Evolutionary conservation across 495 filamentous ascomycete species (phyloP), one percentile per base, ranked within the genome.

Genomic region (Ramalina intermedia): DNA sequence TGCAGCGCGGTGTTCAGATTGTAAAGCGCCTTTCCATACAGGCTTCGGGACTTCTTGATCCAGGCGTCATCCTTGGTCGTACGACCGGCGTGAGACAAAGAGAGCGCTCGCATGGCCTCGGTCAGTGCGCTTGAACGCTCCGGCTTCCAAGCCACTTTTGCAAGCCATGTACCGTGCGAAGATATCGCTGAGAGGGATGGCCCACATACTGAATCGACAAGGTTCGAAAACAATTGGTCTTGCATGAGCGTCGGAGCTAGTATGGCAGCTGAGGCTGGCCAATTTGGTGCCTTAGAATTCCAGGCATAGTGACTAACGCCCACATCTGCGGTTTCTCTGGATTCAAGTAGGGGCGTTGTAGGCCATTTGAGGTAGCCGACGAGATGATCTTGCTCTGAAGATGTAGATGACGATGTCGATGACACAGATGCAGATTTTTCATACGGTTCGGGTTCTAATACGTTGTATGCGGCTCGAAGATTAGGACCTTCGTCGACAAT

Each of bases 21-120:
- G 11, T 57, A 50, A 20, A 67, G 55, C 9, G 63, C 61, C 33
- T 59, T 57, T 18, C 60, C 63, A 47, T 67, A 67, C 27, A 63
- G 51, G 14, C 47, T 46, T 8, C 61, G 51, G 12, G 62, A 61
- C 7, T 50, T 52, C 37, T 55, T 53, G 2, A 63, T 45, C 4
- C 37, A 43, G 17, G 26, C 48, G 37, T 52, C 41, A 41, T 46
- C 41, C 39, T 59, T 49, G n/a, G 50, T 33, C n/a, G 43, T 40
- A 5, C 29, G 47, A 14, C 52, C 47, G 7, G 50, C 16, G 18
- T 46, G 48, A 1, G 36, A 46, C 1, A 54, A 35, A 7, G 47
- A 42, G 11, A 54, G 23, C 24, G 47, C 47, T 1, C 47, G 41
- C 6, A 50, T 50, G n/a, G 47, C 14, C 33, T 41, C 33, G 1